A percentile compares a stretch with the other conserved stretches of the same genome.
Evolutionary conservation across 176 grass and related monocot species (phyloP).

Genomic region (Stipa capillata): DNA sequence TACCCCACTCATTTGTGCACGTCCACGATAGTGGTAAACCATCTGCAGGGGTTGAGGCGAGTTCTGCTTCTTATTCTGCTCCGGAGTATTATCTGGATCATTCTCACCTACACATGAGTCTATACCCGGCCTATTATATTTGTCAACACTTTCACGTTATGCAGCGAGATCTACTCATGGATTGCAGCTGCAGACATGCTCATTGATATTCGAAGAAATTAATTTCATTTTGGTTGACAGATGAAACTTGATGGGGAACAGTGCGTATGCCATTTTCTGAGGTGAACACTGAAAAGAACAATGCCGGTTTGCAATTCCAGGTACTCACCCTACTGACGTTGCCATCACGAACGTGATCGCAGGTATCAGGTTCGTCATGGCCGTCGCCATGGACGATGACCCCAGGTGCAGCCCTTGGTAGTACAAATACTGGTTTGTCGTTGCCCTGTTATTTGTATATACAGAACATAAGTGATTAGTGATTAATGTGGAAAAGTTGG

Average conservation of each 20-base stretch:
- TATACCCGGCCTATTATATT: background rate
- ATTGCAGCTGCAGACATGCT: background rate
- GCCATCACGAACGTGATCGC: slow-evolving; percentile 74
- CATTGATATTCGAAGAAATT: too few species aligned
- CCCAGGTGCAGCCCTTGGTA: slow-evolving; percentile 40
- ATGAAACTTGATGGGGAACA: background rate
- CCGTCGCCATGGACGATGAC: slow-evolving; percentile 62
- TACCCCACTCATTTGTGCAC: too few species aligned
- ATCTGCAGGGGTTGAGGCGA: background rate
- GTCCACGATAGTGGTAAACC: too few species aligned
- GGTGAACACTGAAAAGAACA: background rate
- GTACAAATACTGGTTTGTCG: slow-evolving; percentile 51
- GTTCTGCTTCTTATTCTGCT: background rate
- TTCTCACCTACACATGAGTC: background rate
- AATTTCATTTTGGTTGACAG: background rate
- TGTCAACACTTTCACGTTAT: background rate
- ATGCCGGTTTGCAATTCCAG: background rate
- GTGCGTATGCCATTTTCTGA: background rate
- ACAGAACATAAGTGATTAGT: background rate
- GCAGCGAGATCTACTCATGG: background rate
- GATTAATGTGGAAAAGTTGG: background rate
- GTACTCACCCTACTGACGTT: slow-evolving; percentile 48
- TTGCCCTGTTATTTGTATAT: slow-evolving; percentile 24
- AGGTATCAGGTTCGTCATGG: slow-evolving; percentile 57
- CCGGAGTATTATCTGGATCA: background rate